These are phyloP conservation scores for Geotrichum phurueaensis DNA, from an alignment of 1,139 yeast species.

Conservation along the genomic window DNA sequence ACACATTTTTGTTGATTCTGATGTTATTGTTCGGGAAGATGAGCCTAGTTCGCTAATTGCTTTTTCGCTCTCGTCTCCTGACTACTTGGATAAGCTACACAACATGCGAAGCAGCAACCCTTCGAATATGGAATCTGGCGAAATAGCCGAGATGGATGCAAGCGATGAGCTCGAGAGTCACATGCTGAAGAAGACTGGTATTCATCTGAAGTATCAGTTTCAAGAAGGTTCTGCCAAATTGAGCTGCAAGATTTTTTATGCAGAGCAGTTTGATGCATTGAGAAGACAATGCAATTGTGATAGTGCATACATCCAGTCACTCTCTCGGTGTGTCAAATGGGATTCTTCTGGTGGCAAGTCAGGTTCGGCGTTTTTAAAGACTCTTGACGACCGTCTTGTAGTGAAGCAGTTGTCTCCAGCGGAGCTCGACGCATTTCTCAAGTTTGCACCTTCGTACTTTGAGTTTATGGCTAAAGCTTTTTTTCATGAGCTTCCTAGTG, in stretches of 20 bases:
- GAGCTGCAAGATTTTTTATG: slow-evolving; percentile 89
- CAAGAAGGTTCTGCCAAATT: slow-evolving; percentile 77
- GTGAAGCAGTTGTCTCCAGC: slow-evolving; percentile 83
- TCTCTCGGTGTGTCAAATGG: slow-evolving; percentile 92
- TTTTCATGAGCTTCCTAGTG: slow-evolving; percentile 91
- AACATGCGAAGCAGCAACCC: slow-evolving; percentile 34
- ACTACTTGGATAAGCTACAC: slow-evolving; percentile 63
- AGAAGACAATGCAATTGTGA: slow-evolving; percentile 76
- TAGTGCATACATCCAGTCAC: slow-evolving; percentile 74
- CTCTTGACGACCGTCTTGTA: slow-evolving; percentile 78
- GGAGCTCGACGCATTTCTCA: slow-evolving; percentile 88
- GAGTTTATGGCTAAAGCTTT: slow-evolving; percentile 93
- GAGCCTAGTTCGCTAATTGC: slow-evolving; percentile 95
- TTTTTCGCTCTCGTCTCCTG: slow-evolving; percentile 79
- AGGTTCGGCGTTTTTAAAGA: slow-evolving; percentile 89
- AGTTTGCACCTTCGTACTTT: slow-evolving; percentile 94
- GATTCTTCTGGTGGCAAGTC: slow-evolving; percentile 95
- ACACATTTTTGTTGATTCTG: slow-evolving; percentile 90
- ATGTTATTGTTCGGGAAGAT: slow-evolving; percentile 90
- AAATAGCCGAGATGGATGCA: slow-evolving; percentile 14
- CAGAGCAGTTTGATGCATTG: slow-evolving; percentile 95
- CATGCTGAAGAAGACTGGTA: slow-evolving; percentile 77
- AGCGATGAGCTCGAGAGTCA: slow-evolving; percentile 47
- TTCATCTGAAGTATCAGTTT: slow-evolving; percentile 73
- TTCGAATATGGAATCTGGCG: slow-evolving; percentile 23